Evolutionary conservation across 176 grass and related monocot species (phyloP), one percentile per base, ranked within the genome.

Genomic region (Puccinellia tenuiflora): DNA sequence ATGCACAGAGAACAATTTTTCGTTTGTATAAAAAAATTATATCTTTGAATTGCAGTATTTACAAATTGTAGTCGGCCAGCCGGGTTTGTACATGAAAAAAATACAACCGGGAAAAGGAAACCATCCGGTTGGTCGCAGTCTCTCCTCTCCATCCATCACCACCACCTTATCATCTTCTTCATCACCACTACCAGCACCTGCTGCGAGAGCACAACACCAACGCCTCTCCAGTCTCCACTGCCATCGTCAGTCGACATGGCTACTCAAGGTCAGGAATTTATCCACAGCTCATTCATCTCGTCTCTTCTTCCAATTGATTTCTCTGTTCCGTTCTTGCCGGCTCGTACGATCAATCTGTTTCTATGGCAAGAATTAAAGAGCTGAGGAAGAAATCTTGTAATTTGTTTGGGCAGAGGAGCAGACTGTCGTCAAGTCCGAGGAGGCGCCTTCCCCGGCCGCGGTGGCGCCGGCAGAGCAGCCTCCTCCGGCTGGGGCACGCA

Each of bases 341-440:
- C 12, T 6, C 12, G 12, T 3, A 45, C 12, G 43, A 45, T 45
- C 12, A 45, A 45, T 45, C 43, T 11, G 11, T 45, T 45, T 13
- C 14, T 45, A 4, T 45, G 10, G 43, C 43, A 45, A 45, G 43
- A 45, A 45, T 45, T 14, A 50, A 9, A 1, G 25, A 37, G 20
- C 6, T 69, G 2, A 63, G 52, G 63, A 53, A 64, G 1, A 1
- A 12, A 21, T 16, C 0, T 47, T 73, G 35, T 13, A n/a, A 39
- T 15, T 77, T 35, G 75, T 47, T 45, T 57, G 11, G 80, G 80
- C 88, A 91, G 92, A 78, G 79, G 90, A 92, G 82, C 91, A 86
- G 75, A 93, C 88, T 26, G 61, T 38, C 21, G 84, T 88, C 1
- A 75, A 73, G 85, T 17, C 85, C 15, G 94, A 91, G 38, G 88